Percentiles rank a stretch among this genome's conserved stretches.
These are phyloP conservation scores for Suillus plorans DNA, from an alignment of 768 basidiomycete genomes.

Conservation along the genomic window DNA sequence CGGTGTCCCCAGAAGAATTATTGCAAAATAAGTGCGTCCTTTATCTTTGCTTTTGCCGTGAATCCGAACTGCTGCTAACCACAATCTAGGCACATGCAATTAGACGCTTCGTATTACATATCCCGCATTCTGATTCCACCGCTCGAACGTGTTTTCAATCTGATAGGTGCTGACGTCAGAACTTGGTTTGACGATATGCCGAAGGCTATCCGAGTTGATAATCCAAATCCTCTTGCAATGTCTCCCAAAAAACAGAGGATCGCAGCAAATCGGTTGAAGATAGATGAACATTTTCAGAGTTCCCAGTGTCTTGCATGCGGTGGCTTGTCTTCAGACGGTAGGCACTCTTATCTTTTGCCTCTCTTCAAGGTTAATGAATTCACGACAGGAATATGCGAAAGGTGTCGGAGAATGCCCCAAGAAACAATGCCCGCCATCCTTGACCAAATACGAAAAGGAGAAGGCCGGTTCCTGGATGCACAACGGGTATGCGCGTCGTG, in stretches of 20 bases:
- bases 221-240: constrained; percentile 33
- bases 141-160: constrained; percentile 85
- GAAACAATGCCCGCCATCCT: constrained; percentile 58
- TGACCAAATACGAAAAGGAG: constrained; percentile 52
- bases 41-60: neutral
- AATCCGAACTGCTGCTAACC: neutral
- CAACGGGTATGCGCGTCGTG: constrained; percentile 78
- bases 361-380: neutral
- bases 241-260: constrained; percentile 37
- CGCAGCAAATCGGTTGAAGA: constrained; percentile 44
- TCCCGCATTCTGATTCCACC: constrained; percentile 84
- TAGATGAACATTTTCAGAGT: constrained; percentile 75
- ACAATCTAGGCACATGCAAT: constrained; percentile 53
- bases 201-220: constrained; percentile 42
- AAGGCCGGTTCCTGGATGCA: constrained; percentile 52
- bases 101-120: constrained; percentile 93
- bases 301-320: constrained; percentile 73
- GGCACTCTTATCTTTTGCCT: neutral
- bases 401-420: constrained; percentile 52
- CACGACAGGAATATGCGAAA: constrained; percentile 58
- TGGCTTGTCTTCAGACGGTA: constrained; percentile 52
- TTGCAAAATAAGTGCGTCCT: constrained; percentile 56
- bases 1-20: constrained; percentile 71
- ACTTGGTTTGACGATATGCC: constrained; percentile 91
- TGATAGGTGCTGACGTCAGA: constrained; percentile 84